Evolutionary conservation across 2,329 filamentous ascomycete genomes (phyloP).

Genomic region (Amauroascus verrucosus): DNA sequence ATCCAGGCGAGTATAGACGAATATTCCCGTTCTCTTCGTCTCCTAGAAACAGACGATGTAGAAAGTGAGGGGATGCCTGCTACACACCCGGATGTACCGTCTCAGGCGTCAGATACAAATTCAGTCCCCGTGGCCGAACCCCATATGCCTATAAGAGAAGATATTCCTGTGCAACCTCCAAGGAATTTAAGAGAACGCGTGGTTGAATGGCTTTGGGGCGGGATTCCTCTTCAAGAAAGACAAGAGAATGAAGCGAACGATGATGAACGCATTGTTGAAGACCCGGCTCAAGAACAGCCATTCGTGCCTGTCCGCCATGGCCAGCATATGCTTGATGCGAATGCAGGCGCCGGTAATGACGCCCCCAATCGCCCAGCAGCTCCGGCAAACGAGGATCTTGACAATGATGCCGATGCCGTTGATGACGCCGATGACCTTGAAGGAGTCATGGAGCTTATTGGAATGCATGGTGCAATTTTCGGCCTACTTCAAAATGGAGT

Average conservation of each 20-base stretch:
- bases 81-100: not conserved
- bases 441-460: conserved; percentile 88
- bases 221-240: conserved; percentile 22
- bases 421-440: conserved; percentile 86
- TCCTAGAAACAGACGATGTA: not conserved
- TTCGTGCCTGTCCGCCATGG: conserved; percentile 47
- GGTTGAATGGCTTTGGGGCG: conserved; percentile 40
- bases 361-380: conserved; percentile 16
- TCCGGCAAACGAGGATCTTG: conserved; percentile 56
- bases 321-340: conserved; percentile 23
- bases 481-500: conserved; percentile 89
- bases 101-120: not conserved
- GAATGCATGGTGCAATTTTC: conserved; percentile 85
- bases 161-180: not conserved
- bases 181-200: conserved; percentile 16
- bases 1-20: not conserved
- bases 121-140: not conserved
- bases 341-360: conserved; percentile 28
- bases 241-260: conserved; percentile 35
- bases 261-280: conserved; percentile 47
- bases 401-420: conserved; percentile 50
- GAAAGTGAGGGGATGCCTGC: not conserved
- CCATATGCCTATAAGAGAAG: not conserved
- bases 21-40: not conserved
- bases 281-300: conserved; percentile 50